phyloP scores from a whole-genome alignment of 106 monocot genomes.

The Dioscorea zingiberensis region DNA sequence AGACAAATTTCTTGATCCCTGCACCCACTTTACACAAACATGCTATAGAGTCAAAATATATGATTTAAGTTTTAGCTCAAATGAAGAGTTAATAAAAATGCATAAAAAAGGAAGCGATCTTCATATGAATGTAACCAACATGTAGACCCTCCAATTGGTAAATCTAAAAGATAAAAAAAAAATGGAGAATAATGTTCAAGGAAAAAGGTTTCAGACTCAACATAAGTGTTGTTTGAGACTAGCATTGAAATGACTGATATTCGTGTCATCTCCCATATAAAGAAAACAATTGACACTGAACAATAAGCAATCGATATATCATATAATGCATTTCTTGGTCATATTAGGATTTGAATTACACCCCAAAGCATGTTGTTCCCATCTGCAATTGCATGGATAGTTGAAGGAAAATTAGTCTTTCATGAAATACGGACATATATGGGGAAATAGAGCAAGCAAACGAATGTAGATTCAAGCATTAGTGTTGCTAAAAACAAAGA shows the following conservation, averaged over 20 bases:
- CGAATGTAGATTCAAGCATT: background rate
- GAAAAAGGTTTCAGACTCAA: background rate
- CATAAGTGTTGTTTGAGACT: conserved; percentile 44
- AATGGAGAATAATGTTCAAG: conserved; percentile 14
- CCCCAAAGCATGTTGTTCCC: conserved; percentile 29
- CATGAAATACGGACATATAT: conserved; percentile 52
- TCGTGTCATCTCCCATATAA: conserved; percentile 30
- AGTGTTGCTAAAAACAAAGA: background rate
- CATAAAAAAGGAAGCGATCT: no score
- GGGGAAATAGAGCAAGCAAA: conserved; percentile 13
- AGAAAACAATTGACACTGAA: background rate
- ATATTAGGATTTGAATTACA: conserved; percentile 32
- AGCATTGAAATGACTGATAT: conserved; percentile 42
- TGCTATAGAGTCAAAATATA: no score
- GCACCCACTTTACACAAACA: no score
- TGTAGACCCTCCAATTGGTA: conserved; percentile 1
- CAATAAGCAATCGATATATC: background rate
- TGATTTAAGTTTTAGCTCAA: no score
- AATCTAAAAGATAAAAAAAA: conserved; percentile 10
- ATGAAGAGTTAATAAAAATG: no score
- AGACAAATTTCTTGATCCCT: no score
- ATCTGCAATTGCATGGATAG: conserved; percentile 35
- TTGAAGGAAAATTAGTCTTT: conserved; percentile 17
- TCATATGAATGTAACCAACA: no score
- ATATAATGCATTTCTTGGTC: conserved; percentile 65